Base-by-base conservation (phyloP, 441 rosid genomes). In the Sinapis alba region DNA sequence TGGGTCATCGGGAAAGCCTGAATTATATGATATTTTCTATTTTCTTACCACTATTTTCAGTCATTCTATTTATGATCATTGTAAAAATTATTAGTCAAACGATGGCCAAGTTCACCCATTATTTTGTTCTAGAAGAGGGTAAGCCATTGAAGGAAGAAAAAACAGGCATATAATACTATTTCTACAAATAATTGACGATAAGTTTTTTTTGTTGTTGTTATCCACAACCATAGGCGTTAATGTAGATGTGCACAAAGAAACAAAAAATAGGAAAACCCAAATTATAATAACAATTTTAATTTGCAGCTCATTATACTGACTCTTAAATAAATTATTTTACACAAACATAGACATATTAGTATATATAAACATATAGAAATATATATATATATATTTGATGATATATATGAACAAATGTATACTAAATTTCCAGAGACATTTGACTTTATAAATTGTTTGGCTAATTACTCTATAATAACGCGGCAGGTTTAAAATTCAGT, bases 1-100 rank as follows among this genome's bases (percentile, higher is more conserved):
- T 84, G 63, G 30, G 86, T 82, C 89, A 87, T 78, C 70, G 68
- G 82, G 69, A 85, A 86, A 54, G 89, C 87, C 92, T 83, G 90
- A 84, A 87, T 75, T 78, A 79, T 86, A 82, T 83, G 85, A 72
- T 80, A 65, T 34, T 76, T 61, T 30, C 26, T 38, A 28, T 63
- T 58, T 75, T 24, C 58, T 38, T 57, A 45, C 60, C 21, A 6
- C 26, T 9, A 18, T 64, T 69, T 45, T 28, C 56, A 27, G 27
- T 65, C 12, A 34, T 62, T 18, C 72, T 73, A 73, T 54, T 78
- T 67, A 20, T 60, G 61, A 67, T 43, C 13, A 58, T 71, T 63
- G 36, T 43, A 11, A 41, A 6, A 8, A 27, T 64, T 64, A 30
- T 59, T 32, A 71, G 76, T 77, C 80, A 77, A 77, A 65, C 54